Evolutionary conservation across 345 rosid species (phyloP), one percentile per base, ranked within the genome.

Genomic region (Capsella bursapastoris): DNA sequence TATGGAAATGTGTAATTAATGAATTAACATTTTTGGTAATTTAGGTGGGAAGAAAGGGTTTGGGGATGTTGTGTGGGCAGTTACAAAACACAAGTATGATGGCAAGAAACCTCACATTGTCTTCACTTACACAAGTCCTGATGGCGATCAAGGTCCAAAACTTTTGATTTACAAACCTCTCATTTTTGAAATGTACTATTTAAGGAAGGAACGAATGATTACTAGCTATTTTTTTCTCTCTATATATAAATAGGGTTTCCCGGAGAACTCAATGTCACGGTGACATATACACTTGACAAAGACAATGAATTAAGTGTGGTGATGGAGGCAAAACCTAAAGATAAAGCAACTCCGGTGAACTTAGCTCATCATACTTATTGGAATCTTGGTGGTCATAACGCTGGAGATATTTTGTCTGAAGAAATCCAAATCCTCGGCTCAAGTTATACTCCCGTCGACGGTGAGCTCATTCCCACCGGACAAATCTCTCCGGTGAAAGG

Each of bases 341-440:
- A 83, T 78, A 90, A 85, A 83, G 81, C 93, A 13, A 95, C 97
- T 10, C 97, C 97, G 0, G 90, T 92, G 38, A 91, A 88, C 70
- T 84, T 95, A 37, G 97, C 92, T 49, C 91, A 88, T 52, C 99
- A 95, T 55, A 77, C 87, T 14, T 94, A 88, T 64, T 94, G 95
- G 95, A 94, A 94, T 83, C 88, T 94, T 10, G 96, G 91, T 37
- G 96, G 96, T 34, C 97, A 92, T 71, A 73, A 78, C 64, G 79
- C 86, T 7, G 96, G 96, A 0, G 85, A 87, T 48, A 87, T 95
- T 72, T 77, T 95, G 29, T 88, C 93, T 0, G 79, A 90, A 41
- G 77, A 88, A 59, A 71, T 92, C 66, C 93, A 86, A 65, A 82
- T 95, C 25, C 84, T 87, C 2, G 93, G 82, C 6, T 88, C 97